Evolutionary conservation across 2,329 filamentous ascomycete species (phyloP), one percentile per base, ranked within the genome.

Genomic region (Fusarium praegraminearum): DNA sequence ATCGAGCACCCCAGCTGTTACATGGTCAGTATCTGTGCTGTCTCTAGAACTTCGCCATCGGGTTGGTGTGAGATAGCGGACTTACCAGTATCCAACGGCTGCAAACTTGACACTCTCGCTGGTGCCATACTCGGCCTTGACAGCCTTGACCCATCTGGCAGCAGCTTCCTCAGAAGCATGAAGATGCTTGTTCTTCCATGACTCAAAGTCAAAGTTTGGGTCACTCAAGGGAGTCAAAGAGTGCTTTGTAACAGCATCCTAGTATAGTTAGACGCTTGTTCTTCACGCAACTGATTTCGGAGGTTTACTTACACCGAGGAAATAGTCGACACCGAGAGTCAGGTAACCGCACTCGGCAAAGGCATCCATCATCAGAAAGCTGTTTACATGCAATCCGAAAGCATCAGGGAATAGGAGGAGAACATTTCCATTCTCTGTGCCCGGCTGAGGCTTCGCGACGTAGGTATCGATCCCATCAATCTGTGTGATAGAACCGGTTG

Each of bases 41-140:
- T n/a, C n/a, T n/a, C n/a, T n/a, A n/a, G n/a, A n/a, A n/a, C n/a
- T n/a, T n/a, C n/a, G n/a, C n/a, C n/a, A n/a, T n/a, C n/a, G n/a
- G n/a, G n/a, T n/a, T n/a, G n/a, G n/a, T n/a, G n/a, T n/a, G n/a
- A n/a, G n/a, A n/a, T n/a, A n/a, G n/a, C n/a, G n/a, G 10, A 9
- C 7, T 52, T n/a, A 52, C 53, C 53, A 57, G 3, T 57, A 57
- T 20, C 53, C 53, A n/a, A 52, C 45, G 4, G 44, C 49, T 7
- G 33, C 26, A 11, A 57, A 57, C 1, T 40, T 51, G 26, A 32
- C 53, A 5, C 5, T 15, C 1, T 52, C 20, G 4, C n/a, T 6
- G 5, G 16, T 52, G 12, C 20, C 26, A 2, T 57, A 57, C 13
- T 52, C 18, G 2, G 16, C 4, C 20, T 52, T 57, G 2, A 57